Conservation (phyloP, 345 rosid genomes). For the Linum tenue region DNA sequence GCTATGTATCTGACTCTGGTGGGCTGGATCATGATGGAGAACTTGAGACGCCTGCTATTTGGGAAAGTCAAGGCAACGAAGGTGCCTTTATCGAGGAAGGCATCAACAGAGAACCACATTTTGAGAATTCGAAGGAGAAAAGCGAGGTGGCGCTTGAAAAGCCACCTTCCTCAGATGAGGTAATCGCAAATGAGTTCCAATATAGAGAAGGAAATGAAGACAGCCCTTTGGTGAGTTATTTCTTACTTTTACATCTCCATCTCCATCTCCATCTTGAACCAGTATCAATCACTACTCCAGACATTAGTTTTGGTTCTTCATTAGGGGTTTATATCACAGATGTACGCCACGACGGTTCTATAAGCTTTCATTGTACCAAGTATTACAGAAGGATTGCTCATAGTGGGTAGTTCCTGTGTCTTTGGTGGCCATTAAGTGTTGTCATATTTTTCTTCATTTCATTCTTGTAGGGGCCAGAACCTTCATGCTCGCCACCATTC, state of each 20-base stretch:
- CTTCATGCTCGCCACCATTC: slow-evolving; percentile 14
- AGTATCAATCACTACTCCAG: too few relatives aligned
- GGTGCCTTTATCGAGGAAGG: slow-evolving; percentile 13
- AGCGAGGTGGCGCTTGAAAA: background rate
- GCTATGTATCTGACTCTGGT: slow-evolving; percentile 54
- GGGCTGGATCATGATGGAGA: slow-evolving; percentile 32
- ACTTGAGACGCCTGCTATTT: slow-evolving; percentile 15
- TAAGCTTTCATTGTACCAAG: too few relatives aligned
- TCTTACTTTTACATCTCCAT: background rate
- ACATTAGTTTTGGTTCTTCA: too few relatives aligned
- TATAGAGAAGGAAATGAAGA: background rate
- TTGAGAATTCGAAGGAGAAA: slow-evolving; percentile 5
- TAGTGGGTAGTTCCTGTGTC: too few relatives aligned
- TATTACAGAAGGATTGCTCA: too few relatives aligned
- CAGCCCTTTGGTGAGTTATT: slow-evolving; percentile 15
- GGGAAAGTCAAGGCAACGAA: slow-evolving; percentile 20
- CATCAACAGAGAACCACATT: slow-evolving; percentile 6
- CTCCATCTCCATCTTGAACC: too few relatives aligned
- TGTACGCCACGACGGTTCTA: too few relatives aligned
- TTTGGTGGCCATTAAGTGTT: too few relatives aligned
- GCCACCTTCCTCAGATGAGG: background rate
- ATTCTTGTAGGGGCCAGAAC: slow-evolving; percentile 29
- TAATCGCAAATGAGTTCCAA: background rate
- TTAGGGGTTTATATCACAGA: too few relatives aligned
- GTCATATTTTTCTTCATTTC: too few relatives aligned